Conservation (phyloP, 202 grass and related monocot genomes). For the Digitaria exilis region DNA sequence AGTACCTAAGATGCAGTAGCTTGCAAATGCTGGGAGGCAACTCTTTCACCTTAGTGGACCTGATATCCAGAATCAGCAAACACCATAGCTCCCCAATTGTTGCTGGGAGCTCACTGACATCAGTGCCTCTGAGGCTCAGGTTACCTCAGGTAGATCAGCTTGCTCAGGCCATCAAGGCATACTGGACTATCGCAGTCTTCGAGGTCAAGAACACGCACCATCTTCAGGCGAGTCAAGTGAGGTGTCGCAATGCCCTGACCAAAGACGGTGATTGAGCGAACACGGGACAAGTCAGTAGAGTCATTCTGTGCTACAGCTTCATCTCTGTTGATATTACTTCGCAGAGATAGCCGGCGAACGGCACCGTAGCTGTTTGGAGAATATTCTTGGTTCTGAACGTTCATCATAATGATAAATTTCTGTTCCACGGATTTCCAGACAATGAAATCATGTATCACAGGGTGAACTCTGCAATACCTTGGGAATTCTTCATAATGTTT, state of each 20-base stretch:
- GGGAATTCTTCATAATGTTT: not conserved
- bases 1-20: not conserved
- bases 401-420: not conserved
- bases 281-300: not conserved
- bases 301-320: fast-evolving
- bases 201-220: not conserved
- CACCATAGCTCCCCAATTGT: not conserved
- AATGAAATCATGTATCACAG: not conserved
- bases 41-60: constrained; percentile 27
- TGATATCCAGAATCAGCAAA: not conserved
- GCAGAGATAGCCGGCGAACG: not conserved
- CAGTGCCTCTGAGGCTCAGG: not conserved
- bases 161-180: not conserved
- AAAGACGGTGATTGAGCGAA: not conserved
- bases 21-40: constrained; percentile 49
- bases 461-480: not conserved
- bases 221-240: too few species aligned
- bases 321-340: not conserved
- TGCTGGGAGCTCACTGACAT: not conserved
- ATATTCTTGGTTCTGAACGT: not conserved
- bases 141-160: too few species aligned
- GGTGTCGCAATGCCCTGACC: too few species aligned
- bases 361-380: too few species aligned
- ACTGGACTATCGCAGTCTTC: not conserved
- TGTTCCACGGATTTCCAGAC: not conserved